Conservation (phyloP, 768 basidiomycete genomes). For the Inosperma sp. region DNA sequence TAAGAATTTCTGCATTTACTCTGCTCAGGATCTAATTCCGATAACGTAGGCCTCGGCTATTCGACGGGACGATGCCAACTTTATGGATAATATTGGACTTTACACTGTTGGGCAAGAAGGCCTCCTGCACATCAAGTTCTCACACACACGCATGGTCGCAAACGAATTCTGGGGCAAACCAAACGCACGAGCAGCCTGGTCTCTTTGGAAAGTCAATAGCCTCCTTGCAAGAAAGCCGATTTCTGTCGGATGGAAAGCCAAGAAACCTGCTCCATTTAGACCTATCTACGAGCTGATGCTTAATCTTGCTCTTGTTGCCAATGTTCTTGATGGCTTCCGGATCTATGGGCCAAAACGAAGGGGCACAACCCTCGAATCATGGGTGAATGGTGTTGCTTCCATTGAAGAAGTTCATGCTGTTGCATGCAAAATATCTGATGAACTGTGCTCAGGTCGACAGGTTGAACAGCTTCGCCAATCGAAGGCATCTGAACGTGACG, state of each 20-base stretch:
- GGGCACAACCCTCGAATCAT: slow-evolving; percentile 1
- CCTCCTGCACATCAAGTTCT: slow-evolving; percentile 25
- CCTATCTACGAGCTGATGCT: slow-evolving; percentile 17
- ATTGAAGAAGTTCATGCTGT: slow-evolving; percentile 10
- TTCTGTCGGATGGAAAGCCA: slow-evolving; percentile 14
- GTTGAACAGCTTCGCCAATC: slow-evolving; percentile 6
- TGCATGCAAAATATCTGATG: slow-evolving; percentile 6
- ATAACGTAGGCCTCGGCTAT: slow-evolving; percentile 15
- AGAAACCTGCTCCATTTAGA: slow-evolving; percentile 12
- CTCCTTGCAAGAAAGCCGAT: slow-evolving; percentile 13
- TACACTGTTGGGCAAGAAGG: slow-evolving; percentile 21
- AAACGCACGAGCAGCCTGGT: slow-evolving; percentile 20
- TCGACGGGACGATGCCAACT: slow-evolving; percentile 17
- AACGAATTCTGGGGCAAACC: slow-evolving; percentile 29
- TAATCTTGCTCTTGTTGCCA: slow-evolving; percentile 13
- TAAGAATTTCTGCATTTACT: neutral
- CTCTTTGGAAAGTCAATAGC: slow-evolving; percentile 17
- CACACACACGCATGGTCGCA: slow-evolving; percentile 15
- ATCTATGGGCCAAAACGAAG: slow-evolving; percentile 10
- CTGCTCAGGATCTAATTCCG: neutral
- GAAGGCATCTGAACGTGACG: slow-evolving; percentile 8
- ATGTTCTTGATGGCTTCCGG: slow-evolving; percentile 19
- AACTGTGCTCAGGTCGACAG: slow-evolving; percentile 12
- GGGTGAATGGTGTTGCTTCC: slow-evolving; percentile 8
- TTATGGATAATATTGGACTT: slow-evolving; percentile 15